phyloP scores from a whole-genome alignment of 176 grass and related monocot genomes.

The Echinochloa phyllopogon region DNA sequence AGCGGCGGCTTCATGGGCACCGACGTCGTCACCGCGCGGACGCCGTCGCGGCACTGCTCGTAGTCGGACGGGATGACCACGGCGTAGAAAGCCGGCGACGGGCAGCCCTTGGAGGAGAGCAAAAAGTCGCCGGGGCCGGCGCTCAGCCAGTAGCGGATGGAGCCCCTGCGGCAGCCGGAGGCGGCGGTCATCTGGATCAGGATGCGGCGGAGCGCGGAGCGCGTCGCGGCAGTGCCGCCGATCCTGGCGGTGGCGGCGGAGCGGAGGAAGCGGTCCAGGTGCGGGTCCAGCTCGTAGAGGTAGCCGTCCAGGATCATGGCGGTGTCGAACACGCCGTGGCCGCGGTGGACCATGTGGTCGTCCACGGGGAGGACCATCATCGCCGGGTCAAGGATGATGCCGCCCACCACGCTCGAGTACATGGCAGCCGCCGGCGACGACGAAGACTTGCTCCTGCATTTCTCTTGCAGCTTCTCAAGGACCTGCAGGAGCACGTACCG shows the following conservation, averaged over 20 bases:
- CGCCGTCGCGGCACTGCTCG: conserved; percentile 66
- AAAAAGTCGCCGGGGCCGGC: conserved; percentile 82
- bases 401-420: conserved; percentile 83
- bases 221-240: conserved; percentile 55
- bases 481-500: conserved; percentile 57
- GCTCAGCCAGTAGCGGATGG: conserved; percentile 82
- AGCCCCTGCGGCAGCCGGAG: conserved; percentile 72
- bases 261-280: conserved; percentile 87
- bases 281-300: conserved; percentile 79
- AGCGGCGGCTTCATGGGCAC: conserved; percentile 91
- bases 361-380: conserved; percentile 80
- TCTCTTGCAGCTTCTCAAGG: conserved; percentile 61
- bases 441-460: conserved; percentile 1
- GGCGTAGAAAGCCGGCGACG: conserved; percentile 71
- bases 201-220: conserved; percentile 52
- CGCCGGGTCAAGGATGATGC: conserved; percentile 72
- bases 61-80: conserved; percentile 69
- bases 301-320: conserved; percentile 82
- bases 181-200: conserved; percentile 82
- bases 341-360: conserved; percentile 94
- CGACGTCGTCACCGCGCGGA: conserved; percentile 68
- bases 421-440: conserved; percentile 56
- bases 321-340: conserved; percentile 95
- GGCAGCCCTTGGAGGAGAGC: conserved; percentile 61
- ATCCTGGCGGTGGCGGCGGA: conserved; percentile 71